A percentile compares a stretch with the other conserved stretches of the same genome.
Conservation (phyloP, 257 asterid genomes). For the Capsicum pubescens region DNA sequence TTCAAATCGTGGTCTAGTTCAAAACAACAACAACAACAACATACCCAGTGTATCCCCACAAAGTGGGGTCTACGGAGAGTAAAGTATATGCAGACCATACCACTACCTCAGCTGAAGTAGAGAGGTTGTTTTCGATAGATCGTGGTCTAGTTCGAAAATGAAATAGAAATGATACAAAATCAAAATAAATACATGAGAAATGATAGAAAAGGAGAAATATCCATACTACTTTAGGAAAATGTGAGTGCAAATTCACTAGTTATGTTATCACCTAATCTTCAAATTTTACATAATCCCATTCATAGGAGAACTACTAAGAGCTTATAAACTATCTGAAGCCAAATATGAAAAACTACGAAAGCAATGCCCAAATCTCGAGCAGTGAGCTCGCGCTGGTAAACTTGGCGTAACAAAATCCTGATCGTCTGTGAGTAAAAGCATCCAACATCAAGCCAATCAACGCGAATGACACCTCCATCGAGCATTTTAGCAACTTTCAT, state of each 20-base stretch:
- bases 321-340: neutral
- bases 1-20: too few species aligned
- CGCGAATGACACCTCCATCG: neutral
- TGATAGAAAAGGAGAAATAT: neutral
- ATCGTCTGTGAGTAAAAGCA: neutral
- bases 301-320: neutral
- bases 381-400: neutral
- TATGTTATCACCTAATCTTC: neutral
- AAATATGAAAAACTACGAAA: neutral
- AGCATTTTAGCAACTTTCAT: conserved; percentile 38
- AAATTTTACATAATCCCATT: conserved; percentile 18
- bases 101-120: too few species aligned
- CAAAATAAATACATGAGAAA: neutral
- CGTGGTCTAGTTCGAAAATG: too few species aligned
- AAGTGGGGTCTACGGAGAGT: too few species aligned
- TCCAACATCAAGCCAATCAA: neutral
- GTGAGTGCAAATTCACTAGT: neutral
- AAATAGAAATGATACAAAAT: too few species aligned
- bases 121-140: too few species aligned
- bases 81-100: too few species aligned
- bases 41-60: too few species aligned
- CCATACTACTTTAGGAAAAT: neutral
- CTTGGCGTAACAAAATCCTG: neutral
- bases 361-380: neutral
- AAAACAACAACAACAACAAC: too few species aligned